phyloP scores from a whole-genome alignment of 768 basidiomycete species.

The Tulasnella sp. region DNA sequence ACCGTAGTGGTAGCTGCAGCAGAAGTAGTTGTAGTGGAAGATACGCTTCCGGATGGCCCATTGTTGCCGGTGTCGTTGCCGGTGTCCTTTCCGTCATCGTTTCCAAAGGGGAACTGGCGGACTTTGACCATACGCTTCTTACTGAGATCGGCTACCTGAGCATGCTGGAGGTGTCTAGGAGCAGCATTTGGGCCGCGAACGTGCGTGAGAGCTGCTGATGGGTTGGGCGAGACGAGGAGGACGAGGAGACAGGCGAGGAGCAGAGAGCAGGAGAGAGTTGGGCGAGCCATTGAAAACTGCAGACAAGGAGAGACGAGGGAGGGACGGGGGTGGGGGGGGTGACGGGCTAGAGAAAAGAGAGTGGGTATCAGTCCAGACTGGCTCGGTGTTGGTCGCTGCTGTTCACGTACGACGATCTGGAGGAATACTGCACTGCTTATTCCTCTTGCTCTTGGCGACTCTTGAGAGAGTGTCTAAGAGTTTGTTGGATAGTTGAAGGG shows the following conservation, averaged over 20 bases:
- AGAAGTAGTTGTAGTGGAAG: not conserved
- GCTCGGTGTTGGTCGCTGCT: not conserved
- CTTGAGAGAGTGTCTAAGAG: not conserved
- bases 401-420: not conserved
- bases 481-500: not conserved
- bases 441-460: not conserved
- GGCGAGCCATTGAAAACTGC: conserved; percentile 14
- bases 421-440: not conserved
- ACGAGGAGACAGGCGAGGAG: conserved; percentile 54
- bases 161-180: not conserved
- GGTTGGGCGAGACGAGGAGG: conserved; percentile 44
- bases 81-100: not conserved
- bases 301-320: not conserved
- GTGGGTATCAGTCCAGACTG: not conserved
- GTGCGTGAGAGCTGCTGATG: not conserved
- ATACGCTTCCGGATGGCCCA: not conserved
- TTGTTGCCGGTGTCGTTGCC: not conserved
- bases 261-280: conserved; percentile 53
- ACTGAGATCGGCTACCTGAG: not conserved
- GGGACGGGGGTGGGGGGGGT: not conserved
- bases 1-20: not conserved
- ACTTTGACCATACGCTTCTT: not conserved
- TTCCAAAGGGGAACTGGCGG: not conserved
- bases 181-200: not conserved
- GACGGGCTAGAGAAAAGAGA: not conserved